phyloP scores from a whole-genome alignment of 192 early-diverging fungal species.

The Chytriomyces sp. region DNA sequence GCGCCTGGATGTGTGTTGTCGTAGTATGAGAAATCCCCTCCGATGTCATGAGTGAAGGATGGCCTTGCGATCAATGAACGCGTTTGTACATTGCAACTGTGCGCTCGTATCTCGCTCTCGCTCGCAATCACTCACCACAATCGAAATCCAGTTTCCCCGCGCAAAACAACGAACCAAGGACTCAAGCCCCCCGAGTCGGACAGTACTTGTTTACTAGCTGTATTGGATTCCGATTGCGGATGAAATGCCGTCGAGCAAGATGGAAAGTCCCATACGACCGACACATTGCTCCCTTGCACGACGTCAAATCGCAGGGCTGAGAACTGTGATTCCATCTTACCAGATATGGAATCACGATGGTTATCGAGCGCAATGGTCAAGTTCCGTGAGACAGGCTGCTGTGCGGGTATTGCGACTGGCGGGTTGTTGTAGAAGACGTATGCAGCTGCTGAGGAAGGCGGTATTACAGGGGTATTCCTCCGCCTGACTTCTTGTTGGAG shows the following conservation, averaged over 20 bases:
- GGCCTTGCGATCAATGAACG: no score
- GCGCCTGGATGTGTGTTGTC: background rate
- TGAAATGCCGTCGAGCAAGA: no score
- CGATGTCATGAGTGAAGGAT: no score
- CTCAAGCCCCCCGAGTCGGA: constrained; percentile 3
- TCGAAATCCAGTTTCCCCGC: background rate
- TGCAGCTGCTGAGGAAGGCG: no score
- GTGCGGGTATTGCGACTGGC: background rate
- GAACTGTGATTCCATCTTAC: background rate
- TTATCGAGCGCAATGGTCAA: background rate
- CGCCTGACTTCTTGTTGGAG: background rate
- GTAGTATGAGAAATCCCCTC: no score
- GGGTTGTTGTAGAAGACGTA: constrained; percentile 22
- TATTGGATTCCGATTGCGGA: background rate
- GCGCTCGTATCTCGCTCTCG: background rate
- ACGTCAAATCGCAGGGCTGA: background rate
- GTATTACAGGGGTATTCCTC: background rate
- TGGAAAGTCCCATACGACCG: constrained; percentile 11
- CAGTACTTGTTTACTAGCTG: background rate
- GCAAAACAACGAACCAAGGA: background rate
- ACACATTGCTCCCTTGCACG: constrained; percentile 9
- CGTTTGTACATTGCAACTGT: no score
- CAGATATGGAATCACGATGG: background rate
- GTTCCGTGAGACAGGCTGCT: background rate
- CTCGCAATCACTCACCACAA: background rate